Evolutionary conservation across 345 rosid genomes (phyloP).

Genomic region (Isatis tinctoria): DNA sequence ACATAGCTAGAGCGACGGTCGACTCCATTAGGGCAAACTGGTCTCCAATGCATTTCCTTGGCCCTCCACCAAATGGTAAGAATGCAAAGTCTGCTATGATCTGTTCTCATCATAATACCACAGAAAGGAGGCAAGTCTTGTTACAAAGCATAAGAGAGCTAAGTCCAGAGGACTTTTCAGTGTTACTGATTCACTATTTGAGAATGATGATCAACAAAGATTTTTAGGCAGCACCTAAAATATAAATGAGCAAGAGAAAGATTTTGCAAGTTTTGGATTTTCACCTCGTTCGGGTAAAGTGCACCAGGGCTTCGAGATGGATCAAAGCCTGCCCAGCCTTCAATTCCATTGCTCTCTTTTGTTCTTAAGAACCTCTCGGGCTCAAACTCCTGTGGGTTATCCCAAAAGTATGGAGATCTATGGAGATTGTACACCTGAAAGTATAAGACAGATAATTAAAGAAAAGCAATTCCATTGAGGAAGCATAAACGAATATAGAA

Average conservation of each 20-base stretch:
- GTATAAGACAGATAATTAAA: background rate
- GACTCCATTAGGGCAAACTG: slow-evolving; percentile 96
- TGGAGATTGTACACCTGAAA: slow-evolving; percentile 84
- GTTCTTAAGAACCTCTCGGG: slow-evolving; percentile 71
- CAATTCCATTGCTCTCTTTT: slow-evolving; percentile 50
- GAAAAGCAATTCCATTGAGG: background rate
- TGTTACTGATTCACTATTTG: background rate
- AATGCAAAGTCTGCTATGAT: slow-evolving; percentile 77
- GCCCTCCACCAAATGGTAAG: slow-evolving; percentile 93
- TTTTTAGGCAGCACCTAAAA: background rate
- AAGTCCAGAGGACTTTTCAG: background rate
- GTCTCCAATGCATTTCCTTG: slow-evolving; percentile 91
- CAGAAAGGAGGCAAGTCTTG: background rate
- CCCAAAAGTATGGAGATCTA: slow-evolving; percentile 91
- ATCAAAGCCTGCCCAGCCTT: slow-evolving; percentile 93
- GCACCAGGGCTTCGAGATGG: slow-evolving; percentile 93
- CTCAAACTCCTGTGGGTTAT: slow-evolving; percentile 65
- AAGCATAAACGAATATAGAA: background rate
- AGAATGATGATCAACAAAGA: background rate
- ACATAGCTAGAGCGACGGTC: slow-evolving; percentile 65
- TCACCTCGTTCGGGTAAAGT: slow-evolving; percentile 84
- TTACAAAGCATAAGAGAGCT: background rate
- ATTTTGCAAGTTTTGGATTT: background rate
- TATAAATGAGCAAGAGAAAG: background rate
- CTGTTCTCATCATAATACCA: slow-evolving; percentile 39